Conservation (phyloP, 2,329 filamentous ascomycete species). For the Aspergillus luchuensis region DNA sequence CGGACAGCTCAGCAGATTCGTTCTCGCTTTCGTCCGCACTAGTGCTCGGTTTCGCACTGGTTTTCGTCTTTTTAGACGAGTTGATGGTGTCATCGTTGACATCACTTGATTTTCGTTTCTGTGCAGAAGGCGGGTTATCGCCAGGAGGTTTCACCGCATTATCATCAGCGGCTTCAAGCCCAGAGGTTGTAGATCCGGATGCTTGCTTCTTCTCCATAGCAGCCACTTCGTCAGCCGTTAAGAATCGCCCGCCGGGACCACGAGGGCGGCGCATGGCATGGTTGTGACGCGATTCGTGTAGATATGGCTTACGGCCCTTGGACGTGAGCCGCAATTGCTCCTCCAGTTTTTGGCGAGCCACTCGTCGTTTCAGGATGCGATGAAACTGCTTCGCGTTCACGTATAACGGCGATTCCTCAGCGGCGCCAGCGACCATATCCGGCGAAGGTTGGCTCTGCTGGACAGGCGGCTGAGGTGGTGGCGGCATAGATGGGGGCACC, state of each 20-base stretch:
- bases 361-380: conserved; percentile 88
- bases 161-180: conserved; percentile 37
- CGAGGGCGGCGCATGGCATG: conserved; percentile 95
- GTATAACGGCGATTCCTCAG: conserved; percentile 91
- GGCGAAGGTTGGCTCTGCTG: conserved; percentile 74
- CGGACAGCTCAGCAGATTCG: conserved; percentile 50
- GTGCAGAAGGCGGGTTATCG: conserved; percentile 40
- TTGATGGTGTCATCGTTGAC: conserved; percentile 46
- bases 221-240: conserved; percentile 94
- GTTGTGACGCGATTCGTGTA: conserved; percentile 96
- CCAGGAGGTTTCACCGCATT: conserved; percentile 31
- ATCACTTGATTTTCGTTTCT: conserved; percentile 56
- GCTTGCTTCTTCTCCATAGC: conserved; percentile 73
- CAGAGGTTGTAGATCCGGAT: conserved; percentile 32
- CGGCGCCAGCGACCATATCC: conserved; percentile 70
- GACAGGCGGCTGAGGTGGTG: conserved; percentile 58
- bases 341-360: conserved; percentile 90
- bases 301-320: conserved; percentile 93
- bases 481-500: conserved; percentile 53
- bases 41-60: conserved; percentile 44
- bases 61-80: conserved; percentile 55
- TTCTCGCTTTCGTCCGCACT: conserved; percentile 57
- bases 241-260: conserved; percentile 89
- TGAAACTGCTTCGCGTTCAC: conserved; percentile 99
- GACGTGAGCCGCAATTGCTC: conserved; percentile 88